Conservation (phyloP, 2,329 filamentous ascomycete species). For the Verticillium nonalfalfae region DNA sequence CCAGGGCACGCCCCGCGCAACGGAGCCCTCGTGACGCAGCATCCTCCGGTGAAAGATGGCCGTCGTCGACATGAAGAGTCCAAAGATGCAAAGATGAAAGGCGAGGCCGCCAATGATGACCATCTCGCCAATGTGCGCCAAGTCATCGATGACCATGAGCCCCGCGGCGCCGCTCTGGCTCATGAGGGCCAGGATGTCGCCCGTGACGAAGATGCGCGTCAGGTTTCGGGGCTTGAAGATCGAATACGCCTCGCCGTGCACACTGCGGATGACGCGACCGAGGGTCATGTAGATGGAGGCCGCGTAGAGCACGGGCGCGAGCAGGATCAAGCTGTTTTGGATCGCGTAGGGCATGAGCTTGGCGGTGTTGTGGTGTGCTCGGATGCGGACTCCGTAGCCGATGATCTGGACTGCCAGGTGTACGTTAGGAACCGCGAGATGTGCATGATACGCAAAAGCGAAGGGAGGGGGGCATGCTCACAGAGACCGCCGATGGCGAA, state of each 20-base stretch:
- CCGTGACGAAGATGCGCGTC: constrained; percentile 47
- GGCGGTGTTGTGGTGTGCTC: constrained; percentile 14
- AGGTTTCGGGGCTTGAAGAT: constrained; percentile 31
- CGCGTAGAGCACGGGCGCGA: constrained; percentile 38
- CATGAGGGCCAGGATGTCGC: constrained; percentile 34
- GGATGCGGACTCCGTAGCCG: constrained; percentile 21
- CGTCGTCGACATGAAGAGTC: constrained; percentile 40
- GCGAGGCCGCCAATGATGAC: constrained; percentile 47
- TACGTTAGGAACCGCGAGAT: constrained; percentile 20
- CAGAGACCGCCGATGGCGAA: constrained; percentile 32
- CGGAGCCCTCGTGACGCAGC: not conserved
- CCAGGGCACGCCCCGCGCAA: not conserved
- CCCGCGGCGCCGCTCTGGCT: constrained; percentile 24
- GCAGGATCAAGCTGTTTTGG: constrained; percentile 22
- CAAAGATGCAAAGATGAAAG: constrained; percentile 49
- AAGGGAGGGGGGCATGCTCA: constrained; percentile 16
- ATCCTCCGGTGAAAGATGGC: constrained; percentile 32
- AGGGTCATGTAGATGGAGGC: constrained; percentile 46
- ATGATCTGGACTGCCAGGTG: constrained; percentile 27
- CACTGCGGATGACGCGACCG: constrained; percentile 32
- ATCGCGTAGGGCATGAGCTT: constrained; percentile 20
- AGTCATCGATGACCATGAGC: constrained; percentile 15
- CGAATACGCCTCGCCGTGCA: constrained; percentile 25
- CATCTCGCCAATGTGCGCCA: constrained; percentile 27
- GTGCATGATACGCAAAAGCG: not conserved